Base-by-base conservation (phyloP, 192 early-diverging fungal species). In the Paraglomus occultum region DNA sequence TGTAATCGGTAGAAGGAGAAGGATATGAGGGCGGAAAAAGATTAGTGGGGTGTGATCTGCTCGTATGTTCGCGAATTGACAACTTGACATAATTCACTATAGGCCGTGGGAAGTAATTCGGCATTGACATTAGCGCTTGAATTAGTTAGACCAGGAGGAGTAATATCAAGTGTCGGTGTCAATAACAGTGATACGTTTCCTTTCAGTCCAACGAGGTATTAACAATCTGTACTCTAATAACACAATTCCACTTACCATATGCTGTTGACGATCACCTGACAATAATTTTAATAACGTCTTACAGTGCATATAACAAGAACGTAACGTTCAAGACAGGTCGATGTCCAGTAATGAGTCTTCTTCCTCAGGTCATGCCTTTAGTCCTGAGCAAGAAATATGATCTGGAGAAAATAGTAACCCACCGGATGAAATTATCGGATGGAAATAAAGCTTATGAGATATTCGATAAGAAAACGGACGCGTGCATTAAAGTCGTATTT, bases 131-230 rank as follows among this genome's bases (percentile, higher is more conserved):
- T 83, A 0, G 60, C 77, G 23, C 84, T 83, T 63, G n/a, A 67
- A 18, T 61, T 84, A 17, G 68, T 87, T 23, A 73, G 85, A 12
- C 67, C 80, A 1, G 79, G 74, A 39, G 85, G 85, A n/a, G 77
- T 82, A 2, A 57, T 87, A 4, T 83, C 85, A 4, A 80, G 78
- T 44, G 78, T 87, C 23, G 85, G 85, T 0, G 83, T 85, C 5
- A 79, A 87, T 43, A 79, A 79, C 39, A 67, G 74, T 53, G 67
- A 61, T n/a, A 76, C 73, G 10, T 84, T 83, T 66, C 83, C 85
- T 2, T 79, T 87, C 45, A 79, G 76, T 17, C 81, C 83, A 18
- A 75, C 75, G 40, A 70, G 79, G 65, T 67, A 52, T 31, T 31
- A 2, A 31, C 31, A 31, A 31, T 31, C 31, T 31, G 31, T 31